Evolutionary conservation across 1,139 yeast genomes (phyloP).

Genomic region (Saccharomyces hybrid): DNA sequence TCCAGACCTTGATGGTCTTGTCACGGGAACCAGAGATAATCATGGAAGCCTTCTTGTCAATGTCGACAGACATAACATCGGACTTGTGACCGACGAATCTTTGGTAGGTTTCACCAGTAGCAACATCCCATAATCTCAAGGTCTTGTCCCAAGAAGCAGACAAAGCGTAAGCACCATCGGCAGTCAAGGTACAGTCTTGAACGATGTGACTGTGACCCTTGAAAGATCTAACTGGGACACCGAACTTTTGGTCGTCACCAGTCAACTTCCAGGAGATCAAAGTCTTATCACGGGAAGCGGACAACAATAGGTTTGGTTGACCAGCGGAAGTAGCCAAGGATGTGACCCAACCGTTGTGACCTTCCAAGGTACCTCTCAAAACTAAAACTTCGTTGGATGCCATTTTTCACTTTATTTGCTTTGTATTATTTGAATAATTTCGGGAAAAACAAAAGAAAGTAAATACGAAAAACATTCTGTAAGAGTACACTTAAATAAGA

Average conservation of each 20-base stretch:
- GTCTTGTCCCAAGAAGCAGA: slow-evolving; percentile 99
- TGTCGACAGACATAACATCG: slow-evolving; percentile 95
- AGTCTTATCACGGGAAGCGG: slow-evolving; percentile 99
- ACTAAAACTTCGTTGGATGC: slow-evolving; percentile 82
- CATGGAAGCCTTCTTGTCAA: slow-evolving; percentile 96
- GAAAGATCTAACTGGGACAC: slow-evolving; percentile 96
- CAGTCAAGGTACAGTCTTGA: slow-evolving; percentile 95
- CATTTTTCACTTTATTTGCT: slow-evolving; percentile 33
- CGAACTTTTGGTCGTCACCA: slow-evolving; percentile 95
- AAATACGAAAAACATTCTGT: too few species aligned
- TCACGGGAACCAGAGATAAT: slow-evolving; percentile 99
- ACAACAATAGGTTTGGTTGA: slow-evolving; percentile 96
- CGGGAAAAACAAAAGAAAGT: neutral
- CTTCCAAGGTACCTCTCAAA: slow-evolving; percentile 99
- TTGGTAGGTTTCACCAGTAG: slow-evolving; percentile 87
- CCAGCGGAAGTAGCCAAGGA: slow-evolving; percentile 97
- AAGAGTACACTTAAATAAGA: too few species aligned
- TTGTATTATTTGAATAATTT: too few species aligned
- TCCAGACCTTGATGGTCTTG: slow-evolving; percentile 99
- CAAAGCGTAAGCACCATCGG: slow-evolving; percentile 97
- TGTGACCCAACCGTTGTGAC: slow-evolving; percentile 93
- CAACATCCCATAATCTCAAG: slow-evolving; percentile 96
- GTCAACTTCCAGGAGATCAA: slow-evolving; percentile 98
- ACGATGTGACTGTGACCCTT: slow-evolving; percentile 99
- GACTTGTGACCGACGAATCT: slow-evolving; percentile 98